A percentile compares a stretch with the other conserved stretches of the same genome.
Evolutionary conservation across 202 grass and related monocot species (phyloP).

Genomic region (Bolboschoenoplectus hybrid): DNA sequence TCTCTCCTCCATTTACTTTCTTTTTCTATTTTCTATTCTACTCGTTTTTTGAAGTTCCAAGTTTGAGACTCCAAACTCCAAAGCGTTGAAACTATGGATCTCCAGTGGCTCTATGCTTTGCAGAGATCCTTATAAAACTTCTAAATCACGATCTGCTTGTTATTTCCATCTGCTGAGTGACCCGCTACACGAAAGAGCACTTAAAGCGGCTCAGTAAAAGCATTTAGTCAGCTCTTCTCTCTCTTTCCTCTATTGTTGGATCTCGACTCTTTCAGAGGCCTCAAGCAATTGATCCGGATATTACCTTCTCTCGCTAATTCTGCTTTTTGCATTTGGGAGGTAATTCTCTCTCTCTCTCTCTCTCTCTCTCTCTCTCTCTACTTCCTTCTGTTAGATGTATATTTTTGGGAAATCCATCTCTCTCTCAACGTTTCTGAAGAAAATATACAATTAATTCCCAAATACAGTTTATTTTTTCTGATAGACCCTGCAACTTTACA

Average conservation of each 20-base stretch:
- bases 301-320: constrained; percentile 5
- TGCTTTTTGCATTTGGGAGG: neutral
- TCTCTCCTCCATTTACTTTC: constrained; percentile 5
- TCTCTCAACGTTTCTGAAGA: neutral
- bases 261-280: constrained; percentile 29
- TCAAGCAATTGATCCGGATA: neutral
- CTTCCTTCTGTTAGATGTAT: neutral
- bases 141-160: neutral
- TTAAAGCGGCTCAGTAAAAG: neutral
- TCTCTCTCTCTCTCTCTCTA: neutral
- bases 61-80: neutral
- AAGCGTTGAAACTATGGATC: neutral
- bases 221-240: constrained; percentile 19
- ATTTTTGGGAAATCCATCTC: neutral
- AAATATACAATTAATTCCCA: neutral
- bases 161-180: neutral
- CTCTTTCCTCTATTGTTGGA: constrained; percentile 26
- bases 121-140: neutral
- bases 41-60: neutral
- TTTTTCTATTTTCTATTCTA: neutral
- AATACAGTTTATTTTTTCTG: neutral
- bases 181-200: neutral
- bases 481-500: neutral
- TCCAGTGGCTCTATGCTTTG: neutral
- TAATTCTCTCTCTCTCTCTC: constrained; percentile 13